Conservation (phyloP, 768 basidiomycete genomes). For the Gelatoporia subvermispora region DNA sequence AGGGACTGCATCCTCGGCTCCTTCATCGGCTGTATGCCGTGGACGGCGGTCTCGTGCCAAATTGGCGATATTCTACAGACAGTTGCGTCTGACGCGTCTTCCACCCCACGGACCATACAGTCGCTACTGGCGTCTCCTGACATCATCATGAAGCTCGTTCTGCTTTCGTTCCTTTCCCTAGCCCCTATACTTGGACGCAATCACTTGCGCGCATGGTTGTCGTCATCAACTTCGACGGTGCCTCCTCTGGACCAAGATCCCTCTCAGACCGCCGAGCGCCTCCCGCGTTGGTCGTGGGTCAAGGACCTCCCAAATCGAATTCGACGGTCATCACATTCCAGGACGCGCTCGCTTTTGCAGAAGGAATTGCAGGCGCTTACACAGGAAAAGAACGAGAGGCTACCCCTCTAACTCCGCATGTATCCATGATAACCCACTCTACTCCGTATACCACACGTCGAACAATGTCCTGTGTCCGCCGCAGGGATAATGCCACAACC, state of each 20-base stretch:
- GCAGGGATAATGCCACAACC: no score
- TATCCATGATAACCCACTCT: no score
- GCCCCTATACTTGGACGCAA: conserved; percentile 82
- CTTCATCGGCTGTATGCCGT: conserved; percentile 81
- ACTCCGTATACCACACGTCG: no score
- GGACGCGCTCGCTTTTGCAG: conserved; percentile 39
- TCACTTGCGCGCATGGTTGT: conserved; percentile 54
- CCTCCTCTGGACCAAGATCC: conserved; percentile 18
- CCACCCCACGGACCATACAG: conserved; percentile 74
- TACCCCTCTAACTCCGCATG: conserved; percentile 14
- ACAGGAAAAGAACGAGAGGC: conserved; percentile 42
- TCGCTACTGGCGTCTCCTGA: conserved; percentile 80
- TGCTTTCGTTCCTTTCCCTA: conserved; percentile 79
- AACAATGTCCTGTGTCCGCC: background rate
- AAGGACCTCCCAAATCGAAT: conserved; percentile 64
- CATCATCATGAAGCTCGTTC: conserved; percentile 77
- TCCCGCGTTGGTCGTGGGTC: conserved; percentile 57
- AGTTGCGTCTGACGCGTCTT: conserved; percentile 66
- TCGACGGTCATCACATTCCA: conserved; percentile 46
- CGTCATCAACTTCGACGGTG: conserved; percentile 20
- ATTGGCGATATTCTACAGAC: conserved; percentile 87
- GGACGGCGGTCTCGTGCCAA: conserved; percentile 90
- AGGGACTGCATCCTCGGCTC: conserved; percentile 73
- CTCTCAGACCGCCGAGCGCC: conserved; percentile 25
- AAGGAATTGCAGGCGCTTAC: conserved; percentile 47